Evolutionary conservation across 2,329 filamentous ascomycete genomes (phyloP), one percentile per base, ranked within the genome.

Genomic region (Aaosphaeria arxii): DNA sequence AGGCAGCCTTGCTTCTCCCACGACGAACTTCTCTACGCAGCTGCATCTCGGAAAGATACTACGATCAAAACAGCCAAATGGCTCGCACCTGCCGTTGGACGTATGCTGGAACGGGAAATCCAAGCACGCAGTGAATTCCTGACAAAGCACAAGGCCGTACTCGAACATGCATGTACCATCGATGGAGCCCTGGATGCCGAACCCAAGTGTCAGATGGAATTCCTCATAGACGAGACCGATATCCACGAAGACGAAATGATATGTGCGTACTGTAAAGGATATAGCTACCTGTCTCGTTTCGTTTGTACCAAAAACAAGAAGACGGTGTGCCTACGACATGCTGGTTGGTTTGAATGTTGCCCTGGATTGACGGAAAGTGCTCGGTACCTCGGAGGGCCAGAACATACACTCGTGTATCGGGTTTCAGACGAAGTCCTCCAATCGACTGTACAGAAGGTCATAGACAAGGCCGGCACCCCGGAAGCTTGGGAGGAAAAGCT

Each of bases 1-100:
- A 84, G 91, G 47, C 91, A 96, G 55, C 91, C 94, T 1, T 97
- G 94, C 69, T 99, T 99, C 69, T 97, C 92, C 0, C 94, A 99
- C 57, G 94, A 99, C 61, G 94, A 99, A 68, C 75, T 99, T 24
- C 77, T 99, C 4, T 86, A 95, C 74, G 33, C 33, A 9, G 96
- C 92, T 2, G 90, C 91, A 5, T 85, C 89, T 55, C 87, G 64
- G 83, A 59, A 76, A 41, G 86, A 91, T 57, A 81, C 85, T 2
- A 85, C 83, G 0, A 97, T 99, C 48, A 88, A 89, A 58, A 96
- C 90, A 2, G 90, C 94, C 1, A 96, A 94, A 71, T 99, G 94
- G 94, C 79, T 99, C 11, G 88, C 87, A 2, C 92, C 92, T 0
- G 94, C 94, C 1, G 74, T 99, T 24, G 83, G 89, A 44, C 83